Evolutionary conservation across 257 asterid genomes (phyloP).

Genomic region (Solanum paucissectum): DNA sequence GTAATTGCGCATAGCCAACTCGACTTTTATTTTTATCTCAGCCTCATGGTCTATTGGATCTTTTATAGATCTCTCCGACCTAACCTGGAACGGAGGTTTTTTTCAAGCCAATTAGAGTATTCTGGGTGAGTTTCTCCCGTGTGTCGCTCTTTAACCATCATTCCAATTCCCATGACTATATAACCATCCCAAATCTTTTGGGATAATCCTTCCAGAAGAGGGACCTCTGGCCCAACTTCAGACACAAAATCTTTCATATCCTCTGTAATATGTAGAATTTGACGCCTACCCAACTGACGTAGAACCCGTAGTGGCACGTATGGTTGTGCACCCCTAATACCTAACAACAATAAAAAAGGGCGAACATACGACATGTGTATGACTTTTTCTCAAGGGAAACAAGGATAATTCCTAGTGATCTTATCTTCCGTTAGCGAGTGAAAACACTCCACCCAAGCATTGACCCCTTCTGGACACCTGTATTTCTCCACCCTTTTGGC

Average conservation of each 20-base stretch:
- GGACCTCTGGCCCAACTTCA: neutral
- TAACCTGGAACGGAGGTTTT: neutral
- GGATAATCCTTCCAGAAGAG: neutral
- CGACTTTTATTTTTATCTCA: too few species aligned
- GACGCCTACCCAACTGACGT: neutral
- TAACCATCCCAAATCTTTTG: neutral
- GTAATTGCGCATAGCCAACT: neutral
- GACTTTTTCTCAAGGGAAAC: neutral
- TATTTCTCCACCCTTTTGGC: neutral
- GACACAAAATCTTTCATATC: neutral
- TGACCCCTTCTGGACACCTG: neutral
- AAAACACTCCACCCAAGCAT: neutral
- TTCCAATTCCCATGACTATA: too few species aligned
- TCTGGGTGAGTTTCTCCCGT: fast-evolving
- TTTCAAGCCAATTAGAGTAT: neutral
- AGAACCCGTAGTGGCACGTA: neutral
- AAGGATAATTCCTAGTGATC: neutral
- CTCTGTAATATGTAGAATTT: neutral
- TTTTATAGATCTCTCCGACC: neutral
- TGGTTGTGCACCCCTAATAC: neutral
- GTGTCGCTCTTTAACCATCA: neutral
- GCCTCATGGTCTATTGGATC: neutral
- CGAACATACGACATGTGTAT: too few species aligned
- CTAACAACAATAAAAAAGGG: too few species aligned
- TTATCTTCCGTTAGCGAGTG: neutral